phyloP scores from a whole-genome alignment of 2,329 filamentous ascomycete species.

The Trichothecium roseum region DNA sequence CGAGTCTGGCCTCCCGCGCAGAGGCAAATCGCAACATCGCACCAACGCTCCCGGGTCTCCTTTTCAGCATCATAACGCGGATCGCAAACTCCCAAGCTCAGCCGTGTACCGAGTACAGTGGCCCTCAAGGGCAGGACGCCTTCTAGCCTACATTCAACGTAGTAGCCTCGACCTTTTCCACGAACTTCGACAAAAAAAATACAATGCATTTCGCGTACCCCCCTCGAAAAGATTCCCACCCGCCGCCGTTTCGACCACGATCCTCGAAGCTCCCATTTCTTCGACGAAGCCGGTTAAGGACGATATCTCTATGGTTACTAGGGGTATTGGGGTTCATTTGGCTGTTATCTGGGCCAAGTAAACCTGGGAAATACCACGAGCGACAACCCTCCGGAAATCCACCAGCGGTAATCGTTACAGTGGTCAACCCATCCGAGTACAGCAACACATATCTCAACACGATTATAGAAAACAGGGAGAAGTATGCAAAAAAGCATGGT shows the following conservation, averaged over 20 bases:
- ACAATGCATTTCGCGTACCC: slow-evolving; percentile 87
- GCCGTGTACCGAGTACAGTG: too few species aligned
- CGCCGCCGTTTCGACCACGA: slow-evolving; percentile 58
- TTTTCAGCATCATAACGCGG: too few species aligned
- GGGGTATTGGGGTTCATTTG: slow-evolving; percentile 49
- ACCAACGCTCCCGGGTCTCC: too few species aligned
- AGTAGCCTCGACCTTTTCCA: too few species aligned
- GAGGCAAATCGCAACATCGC: too few species aligned
- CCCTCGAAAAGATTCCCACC: slow-evolving; percentile 70
- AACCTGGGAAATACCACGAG: slow-evolving; percentile 19
- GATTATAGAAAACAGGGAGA: slow-evolving; percentile 70
- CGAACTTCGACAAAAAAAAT: slow-evolving; percentile 4
- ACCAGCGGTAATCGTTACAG: slow-evolving; percentile 71
- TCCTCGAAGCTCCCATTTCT: slow-evolving; percentile 41
- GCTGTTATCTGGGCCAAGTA: slow-evolving; percentile 35
- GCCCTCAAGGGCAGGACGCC: too few species aligned
- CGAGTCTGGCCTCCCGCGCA: too few species aligned
- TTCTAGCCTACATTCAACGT: too few species aligned
- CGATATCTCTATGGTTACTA: slow-evolving; percentile 43
- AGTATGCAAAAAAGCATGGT: slow-evolving; percentile 85
- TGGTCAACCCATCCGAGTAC: slow-evolving; percentile 59
- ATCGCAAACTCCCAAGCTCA: too few species aligned
- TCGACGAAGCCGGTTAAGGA: slow-evolving; percentile 53
- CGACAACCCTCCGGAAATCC: slow-evolving; percentile 42
- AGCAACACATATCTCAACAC: slow-evolving; percentile 58